Percentiles rank a stretch among this genome's conserved stretches.
Evolutionary conservation across 306 rosid species (phyloP).

Genomic region (Quercus berberidifolia): DNA sequence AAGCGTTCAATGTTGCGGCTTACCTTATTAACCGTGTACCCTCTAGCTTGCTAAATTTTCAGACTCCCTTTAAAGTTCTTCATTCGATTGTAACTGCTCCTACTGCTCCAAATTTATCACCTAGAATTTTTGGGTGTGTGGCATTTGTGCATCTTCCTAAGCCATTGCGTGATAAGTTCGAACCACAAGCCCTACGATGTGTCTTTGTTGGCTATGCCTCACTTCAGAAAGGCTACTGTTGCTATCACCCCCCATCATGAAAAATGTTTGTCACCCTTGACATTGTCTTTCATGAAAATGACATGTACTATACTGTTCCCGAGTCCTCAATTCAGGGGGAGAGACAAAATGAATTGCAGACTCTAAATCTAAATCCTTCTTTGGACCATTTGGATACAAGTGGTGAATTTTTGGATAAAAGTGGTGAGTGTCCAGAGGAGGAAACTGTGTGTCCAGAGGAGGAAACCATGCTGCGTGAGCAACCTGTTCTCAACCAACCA

Average conservation of each 20-base stretch:
- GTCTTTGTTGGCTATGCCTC: neutral
- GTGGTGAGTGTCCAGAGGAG: no score
- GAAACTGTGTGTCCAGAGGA: no score
- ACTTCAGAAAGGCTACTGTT: neutral
- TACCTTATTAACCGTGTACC: neutral
- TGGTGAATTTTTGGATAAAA: no score
- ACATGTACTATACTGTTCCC: no score
- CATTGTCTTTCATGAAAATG: neutral
- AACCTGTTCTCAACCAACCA: no score
- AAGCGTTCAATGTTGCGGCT: neutral
- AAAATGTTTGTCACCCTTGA: neutral
- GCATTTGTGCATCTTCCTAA: neutral
- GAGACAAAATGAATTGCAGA: no score
- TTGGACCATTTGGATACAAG: no score
- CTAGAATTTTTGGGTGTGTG: neutral
- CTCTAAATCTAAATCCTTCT: no score
- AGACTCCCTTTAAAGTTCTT: neutral
- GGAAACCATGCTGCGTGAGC: no score
- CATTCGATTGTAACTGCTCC: neutral
- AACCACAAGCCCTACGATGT: neutral
- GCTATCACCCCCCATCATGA: neutral
- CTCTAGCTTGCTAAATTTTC: neutral
- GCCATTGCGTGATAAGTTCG: neutral
- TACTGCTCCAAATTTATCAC: neutral
- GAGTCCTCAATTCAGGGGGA: no score